Conservation (phyloP, 768 basidiomycete species). For the Agrocybe chaxingu region DNA sequence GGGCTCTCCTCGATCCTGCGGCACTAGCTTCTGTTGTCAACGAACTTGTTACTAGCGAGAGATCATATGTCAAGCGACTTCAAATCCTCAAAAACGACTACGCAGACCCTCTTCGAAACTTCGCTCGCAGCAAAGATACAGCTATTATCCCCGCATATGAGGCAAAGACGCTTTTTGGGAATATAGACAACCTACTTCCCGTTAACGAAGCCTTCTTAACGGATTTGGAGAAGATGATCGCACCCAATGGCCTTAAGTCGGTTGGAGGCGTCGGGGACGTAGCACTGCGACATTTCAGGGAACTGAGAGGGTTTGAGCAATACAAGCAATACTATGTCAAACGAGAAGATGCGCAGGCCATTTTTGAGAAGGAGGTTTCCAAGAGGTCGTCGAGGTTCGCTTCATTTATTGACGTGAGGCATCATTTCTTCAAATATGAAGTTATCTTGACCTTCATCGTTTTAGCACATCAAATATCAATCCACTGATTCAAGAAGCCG, state of each 20-base stretch:
- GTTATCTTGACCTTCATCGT: slow-evolving; percentile 11
- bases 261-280: slow-evolving; percentile 81
- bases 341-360: slow-evolving; percentile 87
- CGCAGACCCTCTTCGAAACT: slow-evolving; percentile 86
- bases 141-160: slow-evolving; percentile 88
- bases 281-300: slow-evolving; percentile 82
- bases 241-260: slow-evolving; percentile 50
- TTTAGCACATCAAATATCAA: slow-evolving; percentile 83
- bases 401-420: slow-evolving; percentile 80
- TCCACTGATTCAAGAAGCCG: slow-evolving; percentile 72
- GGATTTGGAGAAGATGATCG: slow-evolving; percentile 79
- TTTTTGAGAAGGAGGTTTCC: slow-evolving; percentile 81
- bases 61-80: slow-evolving; percentile 82
- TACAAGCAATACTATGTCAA: slow-evolving; percentile 91
- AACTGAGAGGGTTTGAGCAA: slow-evolving; percentile 80
- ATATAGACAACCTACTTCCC: slow-evolving; percentile 83
- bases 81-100: slow-evolving; percentile 83
- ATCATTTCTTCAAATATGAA: slow-evolving; percentile 6
- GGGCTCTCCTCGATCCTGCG: slow-evolving; percentile 60
- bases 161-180: slow-evolving; percentile 91
- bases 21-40: slow-evolving; percentile 73
- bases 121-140: slow-evolving; percentile 79
- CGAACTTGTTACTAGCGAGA: slow-evolving; percentile 87
- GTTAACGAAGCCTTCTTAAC: slow-evolving; percentile 86
- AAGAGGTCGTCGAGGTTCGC: slow-evolving; percentile 80